These are phyloP conservation scores for Magnolia kwangsiensis DNA, from an alignment of 164 flowering plant species.

Conservation along the genomic window DNA sequence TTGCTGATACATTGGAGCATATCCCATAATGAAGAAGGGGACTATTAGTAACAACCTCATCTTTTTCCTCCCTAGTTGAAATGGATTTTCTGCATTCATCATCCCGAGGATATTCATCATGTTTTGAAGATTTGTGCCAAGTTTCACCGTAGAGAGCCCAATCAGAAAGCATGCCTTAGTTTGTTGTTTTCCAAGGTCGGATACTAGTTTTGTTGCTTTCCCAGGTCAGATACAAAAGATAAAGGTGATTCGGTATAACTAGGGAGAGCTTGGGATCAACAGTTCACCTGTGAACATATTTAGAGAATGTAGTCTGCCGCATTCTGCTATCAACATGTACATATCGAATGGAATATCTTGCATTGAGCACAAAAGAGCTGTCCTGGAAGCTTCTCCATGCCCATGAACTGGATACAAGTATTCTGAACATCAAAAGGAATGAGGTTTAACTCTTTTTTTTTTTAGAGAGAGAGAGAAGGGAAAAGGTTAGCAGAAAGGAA, in stretches of 20 bases:
- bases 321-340: background rate
- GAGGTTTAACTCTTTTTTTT: background rate
- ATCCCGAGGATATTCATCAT: constrained; percentile 15
- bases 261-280: background rate
- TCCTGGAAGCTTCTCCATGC: background rate
- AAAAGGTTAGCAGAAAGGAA: too few relatives aligned
- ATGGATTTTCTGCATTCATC: constrained; percentile 22
- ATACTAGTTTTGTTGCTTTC: background rate
- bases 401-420: too few relatives aligned
- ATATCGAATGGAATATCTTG: background rate
- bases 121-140: constrained; percentile 35
- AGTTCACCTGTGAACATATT: background rate
- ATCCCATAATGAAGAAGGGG: constrained; percentile 16
- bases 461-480: too few relatives aligned
- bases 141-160: constrained; percentile 34
- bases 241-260: background rate
- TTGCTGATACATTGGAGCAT: constrained; percentile 32
- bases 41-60: constrained; percentile 14
- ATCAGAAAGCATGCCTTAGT: constrained; percentile 20
- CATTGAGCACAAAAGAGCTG: background rate
- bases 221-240: background rate
- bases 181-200: too few relatives aligned
- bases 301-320: background rate
- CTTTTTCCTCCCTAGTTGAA: constrained; percentile 15
- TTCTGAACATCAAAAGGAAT: background rate